phyloP scores from a whole-genome alignment of 2,329 filamentous ascomycete genomes.

The Diaporthe helianthi region DNA sequence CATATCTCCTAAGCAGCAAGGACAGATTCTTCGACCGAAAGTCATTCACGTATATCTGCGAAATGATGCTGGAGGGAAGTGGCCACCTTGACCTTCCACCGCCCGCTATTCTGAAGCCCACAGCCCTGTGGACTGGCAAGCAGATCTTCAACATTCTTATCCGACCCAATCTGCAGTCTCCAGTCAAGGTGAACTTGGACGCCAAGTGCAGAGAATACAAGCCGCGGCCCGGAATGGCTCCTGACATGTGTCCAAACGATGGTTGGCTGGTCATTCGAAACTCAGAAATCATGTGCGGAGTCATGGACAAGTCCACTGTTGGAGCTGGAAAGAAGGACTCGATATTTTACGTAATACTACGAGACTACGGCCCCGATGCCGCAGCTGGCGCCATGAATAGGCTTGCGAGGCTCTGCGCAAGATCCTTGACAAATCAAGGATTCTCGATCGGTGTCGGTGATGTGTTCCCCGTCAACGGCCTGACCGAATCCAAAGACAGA shows the following conservation, averaged over 20 bases:
- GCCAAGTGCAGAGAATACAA: constrained; percentile 87
- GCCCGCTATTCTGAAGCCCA: constrained; percentile 84
- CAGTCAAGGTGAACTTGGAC: constrained; percentile 88
- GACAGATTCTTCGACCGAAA: constrained; percentile 91
- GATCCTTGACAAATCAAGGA: constrained; percentile 86
- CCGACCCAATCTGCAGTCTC: constrained; percentile 84
- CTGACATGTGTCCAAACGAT: constrained; percentile 85
- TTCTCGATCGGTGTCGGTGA: constrained; percentile 97
- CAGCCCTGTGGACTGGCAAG: constrained; percentile 94
- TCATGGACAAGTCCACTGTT: constrained; percentile 98
- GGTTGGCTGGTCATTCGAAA: constrained; percentile 93
- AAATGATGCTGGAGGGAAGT: constrained; percentile 89
- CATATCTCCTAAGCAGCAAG: constrained; percentile 89
- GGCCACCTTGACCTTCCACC: constrained; percentile 84
- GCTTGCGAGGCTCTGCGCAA: constrained; percentile 86
- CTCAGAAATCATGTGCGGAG: constrained; percentile 95
- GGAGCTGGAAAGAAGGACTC: constrained; percentile 97
- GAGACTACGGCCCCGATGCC: constrained; percentile 90
- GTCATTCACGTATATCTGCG: constrained; percentile 87
- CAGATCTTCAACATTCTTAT: constrained; percentile 93
- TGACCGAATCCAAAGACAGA: constrained; percentile 75
- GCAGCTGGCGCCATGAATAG: constrained; percentile 94
- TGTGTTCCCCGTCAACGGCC: constrained; percentile 79
- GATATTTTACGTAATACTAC: constrained; percentile 93
- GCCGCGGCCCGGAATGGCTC: constrained; percentile 60